These are phyloP conservation scores for Leccinum arenicola DNA, from an alignment of 768 basidiomycete species.

Conservation along the genomic window DNA sequence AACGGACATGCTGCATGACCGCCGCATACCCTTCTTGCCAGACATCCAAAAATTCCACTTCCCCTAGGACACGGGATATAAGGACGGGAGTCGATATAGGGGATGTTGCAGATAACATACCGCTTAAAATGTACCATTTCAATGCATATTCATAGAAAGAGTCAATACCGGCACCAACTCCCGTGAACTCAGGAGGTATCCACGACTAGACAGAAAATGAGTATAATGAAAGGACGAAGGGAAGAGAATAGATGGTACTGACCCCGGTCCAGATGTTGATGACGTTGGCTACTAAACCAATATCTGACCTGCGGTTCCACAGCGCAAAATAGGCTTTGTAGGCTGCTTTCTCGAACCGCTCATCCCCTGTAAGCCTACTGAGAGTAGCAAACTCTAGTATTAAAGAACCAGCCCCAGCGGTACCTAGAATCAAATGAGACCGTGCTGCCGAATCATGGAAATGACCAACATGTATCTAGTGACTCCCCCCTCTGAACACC, in stretches of 20 bases:
- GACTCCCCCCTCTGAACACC: constrained; percentile 78
- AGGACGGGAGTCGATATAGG: not conserved
- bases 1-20: constrained; percentile 81
- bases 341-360: constrained; percentile 86
- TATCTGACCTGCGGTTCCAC: constrained; percentile 87
- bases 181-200: constrained; percentile 71
- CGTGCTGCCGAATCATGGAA: not conserved
- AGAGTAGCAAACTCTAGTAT: constrained; percentile 94
- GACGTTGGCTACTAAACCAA: constrained; percentile 86
- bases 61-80: constrained; percentile 43
- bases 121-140: constrained; percentile 88
- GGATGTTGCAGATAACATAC: constrained; percentile 34
- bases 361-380: constrained; percentile 86
- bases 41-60: constrained; percentile 76
- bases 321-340: constrained; percentile 88
- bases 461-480: constrained; percentile 74
- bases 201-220: constrained; percentile 45
- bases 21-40: constrained; percentile 83
- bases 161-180: constrained; percentile 93
- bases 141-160: constrained; percentile 94
- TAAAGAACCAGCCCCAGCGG: constrained; percentile 90
- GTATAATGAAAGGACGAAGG: not conserved
- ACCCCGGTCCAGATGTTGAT: constrained; percentile 84
- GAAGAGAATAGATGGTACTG: constrained; percentile 26
- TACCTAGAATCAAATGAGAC: constrained; percentile 47